Evolutionary conservation across 2,329 filamentous ascomycete species (phyloP).

Genomic region (Scedosporium dehoogii): DNA sequence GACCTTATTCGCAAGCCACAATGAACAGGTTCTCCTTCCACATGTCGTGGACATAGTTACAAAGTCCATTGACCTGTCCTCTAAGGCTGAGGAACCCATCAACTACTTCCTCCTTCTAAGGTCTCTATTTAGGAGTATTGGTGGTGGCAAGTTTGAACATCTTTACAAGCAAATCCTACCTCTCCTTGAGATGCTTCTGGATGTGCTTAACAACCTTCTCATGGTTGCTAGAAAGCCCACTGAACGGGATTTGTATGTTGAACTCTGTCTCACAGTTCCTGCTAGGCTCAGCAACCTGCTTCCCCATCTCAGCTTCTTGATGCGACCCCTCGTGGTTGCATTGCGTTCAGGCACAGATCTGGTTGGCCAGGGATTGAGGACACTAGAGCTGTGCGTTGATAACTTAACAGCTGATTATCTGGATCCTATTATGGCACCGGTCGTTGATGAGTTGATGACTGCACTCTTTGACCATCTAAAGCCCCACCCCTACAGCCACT

Average conservation of each 20-base stretch:
- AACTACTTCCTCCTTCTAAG: constrained; percentile 94
- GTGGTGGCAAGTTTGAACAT: constrained; percentile 93
- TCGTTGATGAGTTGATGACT: constrained; percentile 98
- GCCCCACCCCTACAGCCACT: constrained; percentile 91
- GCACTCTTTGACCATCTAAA: constrained; percentile 92
- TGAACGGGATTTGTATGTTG: constrained; percentile 92
- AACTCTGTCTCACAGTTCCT: constrained; percentile 91
- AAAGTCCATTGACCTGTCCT: constrained; percentile 91
- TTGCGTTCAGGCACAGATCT: constrained; percentile 84
- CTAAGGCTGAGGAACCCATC: constrained; percentile 92
- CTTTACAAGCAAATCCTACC: constrained; percentile 97
- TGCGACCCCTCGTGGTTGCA: constrained; percentile 95
- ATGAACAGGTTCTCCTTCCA: constrained; percentile 88
- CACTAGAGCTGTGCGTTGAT: constrained; percentile 91
- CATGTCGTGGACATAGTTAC: constrained; percentile 97
- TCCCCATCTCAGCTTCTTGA: constrained; percentile 90
- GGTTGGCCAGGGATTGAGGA: constrained; percentile 86
- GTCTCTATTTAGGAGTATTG: constrained; percentile 91
- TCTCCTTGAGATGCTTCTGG: constrained; percentile 90
- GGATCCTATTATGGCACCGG: constrained; percentile 97
- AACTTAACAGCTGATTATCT: constrained; percentile 97
- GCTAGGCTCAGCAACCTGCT: constrained; percentile 88
- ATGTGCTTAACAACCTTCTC: constrained; percentile 91
- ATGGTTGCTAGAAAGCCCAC: constrained; percentile 81
- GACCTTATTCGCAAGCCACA: constrained; percentile 86